Conservation (phyloP, 257 asterid species). For the Leptodermis oblonga region DNA sequence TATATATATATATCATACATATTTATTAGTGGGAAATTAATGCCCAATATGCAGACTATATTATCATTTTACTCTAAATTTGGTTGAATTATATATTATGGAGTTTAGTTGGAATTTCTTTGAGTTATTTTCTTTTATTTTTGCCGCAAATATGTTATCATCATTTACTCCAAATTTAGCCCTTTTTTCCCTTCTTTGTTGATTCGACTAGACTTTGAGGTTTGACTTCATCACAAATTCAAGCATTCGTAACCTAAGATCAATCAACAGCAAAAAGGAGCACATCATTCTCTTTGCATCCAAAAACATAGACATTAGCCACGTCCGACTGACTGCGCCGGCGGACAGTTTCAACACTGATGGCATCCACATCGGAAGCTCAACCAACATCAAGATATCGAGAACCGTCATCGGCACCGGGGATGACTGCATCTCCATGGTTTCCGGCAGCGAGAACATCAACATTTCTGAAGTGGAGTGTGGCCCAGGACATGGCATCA, state of each 20-base stretch:
- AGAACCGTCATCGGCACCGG: conserved; percentile 46
- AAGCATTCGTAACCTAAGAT: conserved; percentile 35
- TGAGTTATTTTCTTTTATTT: no score
- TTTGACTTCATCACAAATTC: conserved; percentile 56
- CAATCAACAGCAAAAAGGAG: conserved; percentile 63
- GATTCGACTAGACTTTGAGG: conserved; percentile 44
- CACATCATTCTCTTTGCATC: conserved; percentile 63
- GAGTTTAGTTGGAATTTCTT: no score
- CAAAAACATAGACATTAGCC: conserved; percentile 34
- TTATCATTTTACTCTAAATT: no score
- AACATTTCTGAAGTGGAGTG: conserved; percentile 37
- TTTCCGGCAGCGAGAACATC: conserved; percentile 47
- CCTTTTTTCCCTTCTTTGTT: not conserved
- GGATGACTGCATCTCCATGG: conserved; percentile 68
- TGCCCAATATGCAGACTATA: no score
- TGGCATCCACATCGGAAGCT: conserved; percentile 59
- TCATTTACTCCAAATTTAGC: no score
- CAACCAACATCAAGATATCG: conserved; percentile 33
- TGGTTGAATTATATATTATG: no score
- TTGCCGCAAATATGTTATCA: no score
- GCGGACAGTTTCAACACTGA: conserved; percentile 65
- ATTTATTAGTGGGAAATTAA: no score
- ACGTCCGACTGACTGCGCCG: conserved; percentile 45
- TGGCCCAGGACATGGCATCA: conserved; percentile 83
- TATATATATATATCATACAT: no score